phyloP scores from a whole-genome alignment of 129 eudicot species.

The Tagetes patula region DNA sequence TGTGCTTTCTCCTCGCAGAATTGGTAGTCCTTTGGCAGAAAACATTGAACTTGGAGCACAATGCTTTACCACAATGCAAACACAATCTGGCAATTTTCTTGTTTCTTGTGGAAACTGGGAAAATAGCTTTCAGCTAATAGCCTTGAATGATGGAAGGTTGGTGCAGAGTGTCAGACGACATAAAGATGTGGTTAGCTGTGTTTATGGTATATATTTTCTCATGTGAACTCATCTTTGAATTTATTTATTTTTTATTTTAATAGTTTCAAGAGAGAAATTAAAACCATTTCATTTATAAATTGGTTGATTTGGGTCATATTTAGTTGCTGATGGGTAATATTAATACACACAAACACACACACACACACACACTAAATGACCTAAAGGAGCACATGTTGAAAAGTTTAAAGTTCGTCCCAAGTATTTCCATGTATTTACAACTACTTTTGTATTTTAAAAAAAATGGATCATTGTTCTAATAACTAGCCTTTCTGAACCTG shows the following conservation, averaged over 20 bases:
- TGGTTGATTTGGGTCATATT: neutral
- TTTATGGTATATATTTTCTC: conserved; percentile 60
- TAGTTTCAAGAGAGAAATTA: neutral
- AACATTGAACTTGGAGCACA: conserved; percentile 83
- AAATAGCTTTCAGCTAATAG: conserved; percentile 83
- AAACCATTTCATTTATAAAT: neutral
- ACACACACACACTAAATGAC: neutral
- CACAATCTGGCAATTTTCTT: conserved; percentile 78
- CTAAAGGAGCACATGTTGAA: neutral
- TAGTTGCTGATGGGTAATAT: neutral
- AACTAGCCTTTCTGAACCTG: conserved; percentile 2
- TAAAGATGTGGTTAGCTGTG: conserved; percentile 93
- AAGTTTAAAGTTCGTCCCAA: neutral
- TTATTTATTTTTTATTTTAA: neutral
- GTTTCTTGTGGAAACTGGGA: conserved; percentile 98
- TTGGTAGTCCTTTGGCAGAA: conserved; percentile 93
- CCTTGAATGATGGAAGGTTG: conserved; percentile 82
- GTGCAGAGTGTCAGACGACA: conserved; percentile 95
- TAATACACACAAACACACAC: neutral
- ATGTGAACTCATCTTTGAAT: conserved; percentile 1
- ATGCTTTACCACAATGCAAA: conserved; percentile 80
- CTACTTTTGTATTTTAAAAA: neutral
- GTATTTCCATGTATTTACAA: neutral
- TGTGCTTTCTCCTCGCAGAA: conserved; percentile 80
- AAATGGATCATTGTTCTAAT: neutral